A percentile compares a stretch with the other conserved stretches of the same genome.
Conservation (phyloP, 1,284 basidiomycete genomes). For the Apiotrichum mycotoxinovorans region DNA sequence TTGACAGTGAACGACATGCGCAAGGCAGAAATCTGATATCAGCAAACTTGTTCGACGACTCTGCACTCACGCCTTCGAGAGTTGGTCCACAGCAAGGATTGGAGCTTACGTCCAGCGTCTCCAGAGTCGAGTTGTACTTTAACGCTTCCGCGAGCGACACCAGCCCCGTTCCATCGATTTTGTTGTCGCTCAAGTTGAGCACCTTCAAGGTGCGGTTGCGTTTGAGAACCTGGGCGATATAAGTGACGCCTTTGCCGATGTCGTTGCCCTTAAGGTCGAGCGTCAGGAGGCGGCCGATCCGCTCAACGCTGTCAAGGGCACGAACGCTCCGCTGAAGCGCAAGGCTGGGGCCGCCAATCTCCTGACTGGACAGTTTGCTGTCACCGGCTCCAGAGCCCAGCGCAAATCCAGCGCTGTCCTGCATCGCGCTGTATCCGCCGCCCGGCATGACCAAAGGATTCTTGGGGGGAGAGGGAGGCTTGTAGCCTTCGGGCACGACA, state of each 20-base stretch:
- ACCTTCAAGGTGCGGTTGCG: conserved; percentile 92
- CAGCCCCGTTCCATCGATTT: conserved; percentile 77
- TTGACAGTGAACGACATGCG: conserved; percentile 91
- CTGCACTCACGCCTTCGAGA: conserved; percentile 73
- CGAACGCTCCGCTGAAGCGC: conserved; percentile 63
- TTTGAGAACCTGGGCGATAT: conserved; percentile 91
- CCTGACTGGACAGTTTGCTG: background rate
- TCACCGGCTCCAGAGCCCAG: conserved; percentile 5
- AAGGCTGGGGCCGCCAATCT: conserved; percentile 36
- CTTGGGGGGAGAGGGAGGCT: conserved; percentile 34
- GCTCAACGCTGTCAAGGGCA: conserved; percentile 75
- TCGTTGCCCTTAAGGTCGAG: conserved; percentile 91
- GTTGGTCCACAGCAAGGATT: conserved; percentile 89
- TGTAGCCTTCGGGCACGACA: conserved; percentile 53
- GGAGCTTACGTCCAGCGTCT: conserved; percentile 86
- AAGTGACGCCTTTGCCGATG: conserved; percentile 77
- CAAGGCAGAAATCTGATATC: conserved; percentile 70
- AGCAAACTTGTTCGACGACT: background rate
- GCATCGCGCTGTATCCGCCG: conserved; percentile 34
- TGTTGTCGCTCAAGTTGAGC: conserved; percentile 89
- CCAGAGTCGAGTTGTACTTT: conserved; percentile 93
- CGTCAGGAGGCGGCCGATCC: conserved; percentile 78
- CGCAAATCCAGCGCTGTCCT: conserved; percentile 22
- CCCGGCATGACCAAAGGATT: conserved; percentile 35
- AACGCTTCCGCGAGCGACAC: conserved; percentile 82